Base-by-base conservation (phyloP, 257 asterid species). In the Asclepias syriaca region DNA sequence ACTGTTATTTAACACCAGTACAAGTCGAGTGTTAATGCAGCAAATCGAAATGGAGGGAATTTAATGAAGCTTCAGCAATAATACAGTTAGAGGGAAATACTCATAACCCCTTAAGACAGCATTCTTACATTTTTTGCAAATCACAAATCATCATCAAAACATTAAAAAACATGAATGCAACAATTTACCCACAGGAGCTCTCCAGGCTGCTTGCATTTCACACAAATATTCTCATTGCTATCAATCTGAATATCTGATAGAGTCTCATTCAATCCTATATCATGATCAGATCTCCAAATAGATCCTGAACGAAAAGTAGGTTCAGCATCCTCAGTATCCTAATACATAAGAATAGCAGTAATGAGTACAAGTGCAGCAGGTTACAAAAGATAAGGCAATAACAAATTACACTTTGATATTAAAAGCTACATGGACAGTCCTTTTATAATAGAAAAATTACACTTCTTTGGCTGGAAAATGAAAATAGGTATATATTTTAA, bases 161-260 rank as follows among this genome's bases (percentile, higher is more conserved):
- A 39, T 32, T 74, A 48, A 75, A 76, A 76, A 67, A 82, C 74
- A 74, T n/a, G 58, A 81, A 65, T 34, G 70, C 76, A 78, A 81
- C 76, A 75, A 77, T 82, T 85, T 84, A 89, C 97, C 80, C 91
- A 91, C 97, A 83, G 81, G 85, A 84, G 87, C 81, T 90, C 81
- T 81, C 87, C 88, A 72, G 64, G 83, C 73, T 77, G 80, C 79
- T 71, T 80, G 96, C 97, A 85, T 63, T 78, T 71, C 75, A 74
- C 65, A 64, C 90, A 87, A 73, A 83, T 75, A 51, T 73, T 81
- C 77, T 73, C 78, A 8, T 22, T 50, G 22, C 69, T 74, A 71
- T 78, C 81, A 66, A 40, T 77, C 82, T 63, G 78, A 74, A 64
- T 50, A 77, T 80, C 81, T 79, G 80, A 77, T 69, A 22, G 77